A percentile compares a stretch with the other conserved stretches of the same genome.
Evolutionary conservation across 106 monocot species (phyloP).

Genomic region (Acorus calamus): DNA sequence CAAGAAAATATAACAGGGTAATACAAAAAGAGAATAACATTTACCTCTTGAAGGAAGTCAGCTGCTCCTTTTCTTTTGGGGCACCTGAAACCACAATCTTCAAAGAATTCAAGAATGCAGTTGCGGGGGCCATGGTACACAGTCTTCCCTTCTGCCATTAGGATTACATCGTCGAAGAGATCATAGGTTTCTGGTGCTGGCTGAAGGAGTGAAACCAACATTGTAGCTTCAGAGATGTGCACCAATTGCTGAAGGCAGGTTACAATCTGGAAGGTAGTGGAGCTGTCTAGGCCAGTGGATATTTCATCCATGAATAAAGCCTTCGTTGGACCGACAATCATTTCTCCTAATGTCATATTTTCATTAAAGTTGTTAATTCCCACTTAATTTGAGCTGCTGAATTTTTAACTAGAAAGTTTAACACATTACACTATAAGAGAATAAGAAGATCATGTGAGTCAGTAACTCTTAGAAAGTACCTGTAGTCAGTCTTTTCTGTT

Average conservation of each 20-base stretch:
- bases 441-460: neutral
- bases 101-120: slow-evolving; percentile 50
- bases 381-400: neutral
- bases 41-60: slow-evolving; percentile 92
- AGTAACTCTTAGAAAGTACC: slow-evolving; percentile 22
- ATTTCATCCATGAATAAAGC: slow-evolving; percentile 96
- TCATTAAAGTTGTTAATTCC: neutral
- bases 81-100: slow-evolving; percentile 72
- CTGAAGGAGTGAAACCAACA: slow-evolving; percentile 77
- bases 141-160: slow-evolving; percentile 71
- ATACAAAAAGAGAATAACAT: neutral
- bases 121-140: slow-evolving; percentile 66
- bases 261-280: slow-evolving; percentile 73
- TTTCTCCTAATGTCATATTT: slow-evolving; percentile 39
- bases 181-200: slow-evolving; percentile 83
- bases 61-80: slow-evolving; percentile 80
- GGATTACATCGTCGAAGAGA: slow-evolving; percentile 80
- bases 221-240: slow-evolving; percentile 62
- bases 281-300: slow-evolving; percentile 86
- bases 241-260: slow-evolving; percentile 66
- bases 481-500: slow-evolving; percentile 85
- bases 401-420: no score
- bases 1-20: neutral
- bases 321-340: slow-evolving; percentile 84
- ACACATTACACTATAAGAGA: neutral